A percentile compares a stretch with the other conserved stretches of the same genome.
Evolutionary conservation across 2,329 filamentous ascomycete species (phyloP).

Genomic region (Fonsecaea monophora): DNA sequence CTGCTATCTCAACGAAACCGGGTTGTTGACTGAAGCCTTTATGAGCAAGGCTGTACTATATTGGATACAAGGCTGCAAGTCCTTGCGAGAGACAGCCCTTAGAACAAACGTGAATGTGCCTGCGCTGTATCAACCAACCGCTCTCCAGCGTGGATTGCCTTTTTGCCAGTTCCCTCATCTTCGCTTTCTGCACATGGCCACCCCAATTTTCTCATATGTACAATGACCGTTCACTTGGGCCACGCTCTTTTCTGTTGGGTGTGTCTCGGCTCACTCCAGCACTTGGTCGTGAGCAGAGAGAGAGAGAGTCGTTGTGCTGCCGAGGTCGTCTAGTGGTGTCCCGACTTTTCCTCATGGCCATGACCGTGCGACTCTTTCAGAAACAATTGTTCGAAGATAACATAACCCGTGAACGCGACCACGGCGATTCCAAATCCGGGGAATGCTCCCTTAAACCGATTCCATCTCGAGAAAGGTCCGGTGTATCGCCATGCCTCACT

Average conservation of each 20-base stretch:
- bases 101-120: background rate
- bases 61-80: slow-evolving; percentile 11
- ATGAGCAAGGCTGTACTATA: slow-evolving; percentile 5
- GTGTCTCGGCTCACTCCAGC: slow-evolving; percentile 35
- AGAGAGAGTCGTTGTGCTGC: slow-evolving; percentile 9
- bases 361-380: slow-evolving; percentile 73
- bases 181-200: slow-evolving; percentile 5
- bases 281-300: slow-evolving; percentile 36
- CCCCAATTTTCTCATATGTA: slow-evolving; percentile 27
- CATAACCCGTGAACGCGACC: slow-evolving; percentile 89
- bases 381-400: slow-evolving; percentile 87
- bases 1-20: background rate
- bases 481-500: slow-evolving; percentile 96
- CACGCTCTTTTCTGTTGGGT: slow-evolving; percentile 15
- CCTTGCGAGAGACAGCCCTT: background rate
- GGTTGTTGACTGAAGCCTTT: slow-evolving; percentile 17
- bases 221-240: slow-evolving; percentile 17
- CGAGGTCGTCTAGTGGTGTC: slow-evolving; percentile 29
- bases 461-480: slow-evolving; percentile 84
- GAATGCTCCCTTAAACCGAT: slow-evolving; percentile 85
- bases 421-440: slow-evolving; percentile 92
- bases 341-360: slow-evolving; percentile 60
- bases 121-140: background rate
- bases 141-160: background rate
- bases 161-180: background rate